Percentiles rank a stretch among this genome's conserved stretches.
Conservation (phyloP, 805 yeast species). For the Hanseniaspora mollemarum region DNA sequence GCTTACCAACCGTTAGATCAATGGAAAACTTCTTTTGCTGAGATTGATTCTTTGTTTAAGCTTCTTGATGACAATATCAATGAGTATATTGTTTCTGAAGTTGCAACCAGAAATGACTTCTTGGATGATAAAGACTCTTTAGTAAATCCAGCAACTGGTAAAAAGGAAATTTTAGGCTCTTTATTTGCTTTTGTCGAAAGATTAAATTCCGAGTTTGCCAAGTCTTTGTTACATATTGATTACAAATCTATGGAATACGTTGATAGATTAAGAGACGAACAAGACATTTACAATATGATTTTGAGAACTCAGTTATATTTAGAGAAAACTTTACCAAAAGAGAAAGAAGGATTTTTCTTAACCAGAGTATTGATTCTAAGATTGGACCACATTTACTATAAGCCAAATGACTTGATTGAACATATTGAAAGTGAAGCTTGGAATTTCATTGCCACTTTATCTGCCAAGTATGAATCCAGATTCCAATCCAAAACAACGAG, state of each 20-base stretch:
- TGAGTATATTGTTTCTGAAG: conserved; percentile 61
- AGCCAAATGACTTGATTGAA: conserved; percentile 63
- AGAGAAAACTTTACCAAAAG: conserved; percentile 48
- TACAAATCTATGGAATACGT: conserved; percentile 93
- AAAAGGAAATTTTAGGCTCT: conserved; percentile 69
- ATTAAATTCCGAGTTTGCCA: conserved; percentile 85
- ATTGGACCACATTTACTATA: conserved; percentile 86
- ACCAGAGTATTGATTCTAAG: conserved; percentile 71
- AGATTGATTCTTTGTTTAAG: conserved; percentile 50
- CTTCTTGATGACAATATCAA: conserved; percentile 52
- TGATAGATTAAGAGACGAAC: conserved; percentile 80
- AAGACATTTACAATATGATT: conserved; percentile 58
- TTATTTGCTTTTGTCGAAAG: conserved; percentile 80
- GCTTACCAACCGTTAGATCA: conserved; percentile 64
- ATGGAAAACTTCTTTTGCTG: conserved; percentile 63
- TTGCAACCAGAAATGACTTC: conserved; percentile 59
- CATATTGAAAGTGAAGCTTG: conserved; percentile 68
- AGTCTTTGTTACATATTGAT: conserved; percentile 77
- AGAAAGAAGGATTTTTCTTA: conserved; percentile 43
- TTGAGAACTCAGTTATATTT: conserved; percentile 78
- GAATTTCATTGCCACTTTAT: conserved; percentile 34
- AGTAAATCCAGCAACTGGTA: conserved; percentile 49
- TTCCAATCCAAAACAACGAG: conserved; percentile 23
- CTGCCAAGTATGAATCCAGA: background rate
- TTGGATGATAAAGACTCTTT: conserved; percentile 61